Base-by-base conservation (phyloP, 2,329 filamentous ascomycete genomes). In the Whalleya microplaca region DNA sequence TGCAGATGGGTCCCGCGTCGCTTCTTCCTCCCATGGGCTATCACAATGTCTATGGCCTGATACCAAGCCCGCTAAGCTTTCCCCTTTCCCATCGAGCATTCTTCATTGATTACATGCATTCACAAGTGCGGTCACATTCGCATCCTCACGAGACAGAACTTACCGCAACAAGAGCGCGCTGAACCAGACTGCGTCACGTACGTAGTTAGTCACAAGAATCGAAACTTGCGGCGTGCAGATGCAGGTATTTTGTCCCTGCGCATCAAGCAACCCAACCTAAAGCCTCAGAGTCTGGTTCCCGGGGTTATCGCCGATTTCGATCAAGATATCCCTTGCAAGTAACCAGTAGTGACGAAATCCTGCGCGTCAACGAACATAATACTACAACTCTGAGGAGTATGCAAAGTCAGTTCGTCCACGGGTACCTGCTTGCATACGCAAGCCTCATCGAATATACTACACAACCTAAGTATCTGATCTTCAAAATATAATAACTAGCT, bases 21-120 rank as follows among this genome's bases (percentile, higher is more conserved):
- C 59, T 58, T 66, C 66, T 63, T 61, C 62, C 62, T 67, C 62
- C 61, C 62, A 68, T 58, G 66, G 65, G 58, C 59, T 61, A 61
- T 61, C 63, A 59, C 60, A 63, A 64, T 64, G 58, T 62, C 49
- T 55, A 60, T 64, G 59, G 59, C 56, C 59, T 64, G 62, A 64
- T 64, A 46, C 50, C 55, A 62, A 62, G 56, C 57, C 59, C 62
- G 59, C 62, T 64, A 64, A 62, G 59, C 59, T 62, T 62, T 64
- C 54, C 53, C 55, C 56, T 60, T 59, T 62, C 55, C 51, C 44
- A 56, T 19, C n/a, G 21, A 18, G 16, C 18, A 42, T 14, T 41
- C 23, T 48, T 45, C 47, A 46, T 53, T 55, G 46, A 55, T 56
- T 56, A 56, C 57, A 37, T 37, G 32, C 32, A 37, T 53, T 52